These are phyloP conservation scores for Colletotrichum gloeosporioides DNA, from an alignment of 2,329 filamentous ascomycete species.

Conservation along the genomic window DNA sequence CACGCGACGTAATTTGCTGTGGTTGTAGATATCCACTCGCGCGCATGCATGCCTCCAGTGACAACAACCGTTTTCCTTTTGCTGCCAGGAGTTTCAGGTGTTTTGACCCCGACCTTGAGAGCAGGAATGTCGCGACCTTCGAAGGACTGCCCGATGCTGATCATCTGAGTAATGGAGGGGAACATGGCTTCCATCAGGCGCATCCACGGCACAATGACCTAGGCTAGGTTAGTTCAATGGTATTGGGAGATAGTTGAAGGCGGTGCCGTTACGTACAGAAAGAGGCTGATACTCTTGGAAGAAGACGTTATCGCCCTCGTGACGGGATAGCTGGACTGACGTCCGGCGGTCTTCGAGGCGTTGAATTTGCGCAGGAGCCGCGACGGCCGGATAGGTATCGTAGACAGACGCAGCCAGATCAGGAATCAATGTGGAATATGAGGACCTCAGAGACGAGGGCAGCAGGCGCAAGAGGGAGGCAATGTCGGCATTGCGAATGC, in stretches of 20 bases:
- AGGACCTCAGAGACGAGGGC: conserved; percentile 72
- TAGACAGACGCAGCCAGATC: conserved; percentile 80
- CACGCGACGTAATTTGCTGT: conserved; percentile 92
- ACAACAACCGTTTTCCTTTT: conserved; percentile 77
- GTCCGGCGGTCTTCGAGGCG: conserved; percentile 28
- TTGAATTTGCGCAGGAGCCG: conserved; percentile 25
- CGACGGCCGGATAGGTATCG: conserved; percentile 70
- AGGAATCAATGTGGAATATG: conserved; percentile 78
- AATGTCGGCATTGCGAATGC: conserved; percentile 77
- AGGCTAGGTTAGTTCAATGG: conserved; percentile 16
- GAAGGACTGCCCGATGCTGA: conserved; percentile 82
- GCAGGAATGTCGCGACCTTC: conserved; percentile 88
- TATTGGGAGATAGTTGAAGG: conserved; percentile 23
- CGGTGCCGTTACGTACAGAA: conserved; percentile 48
- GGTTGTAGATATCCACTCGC: conserved; percentile 95
- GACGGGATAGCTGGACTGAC: conserved; percentile 35
- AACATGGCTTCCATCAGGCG: conserved; percentile 89
- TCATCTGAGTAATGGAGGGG: conserved; percentile 75
- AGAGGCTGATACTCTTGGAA: conserved; percentile 93
- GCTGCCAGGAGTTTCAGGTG: conserved; percentile 42
- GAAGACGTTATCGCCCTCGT: conserved; percentile 74
- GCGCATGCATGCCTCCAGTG: conserved; percentile 85
- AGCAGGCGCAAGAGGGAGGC: conserved; percentile 80
- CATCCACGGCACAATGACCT: conserved; percentile 85
- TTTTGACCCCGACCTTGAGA: conserved; percentile 71